Percentiles rank a stretch among this genome's conserved stretches.
Conservation (phyloP, 2,329 filamentous ascomycete species). For the Fusarium pseudoanthophilum region DNA sequence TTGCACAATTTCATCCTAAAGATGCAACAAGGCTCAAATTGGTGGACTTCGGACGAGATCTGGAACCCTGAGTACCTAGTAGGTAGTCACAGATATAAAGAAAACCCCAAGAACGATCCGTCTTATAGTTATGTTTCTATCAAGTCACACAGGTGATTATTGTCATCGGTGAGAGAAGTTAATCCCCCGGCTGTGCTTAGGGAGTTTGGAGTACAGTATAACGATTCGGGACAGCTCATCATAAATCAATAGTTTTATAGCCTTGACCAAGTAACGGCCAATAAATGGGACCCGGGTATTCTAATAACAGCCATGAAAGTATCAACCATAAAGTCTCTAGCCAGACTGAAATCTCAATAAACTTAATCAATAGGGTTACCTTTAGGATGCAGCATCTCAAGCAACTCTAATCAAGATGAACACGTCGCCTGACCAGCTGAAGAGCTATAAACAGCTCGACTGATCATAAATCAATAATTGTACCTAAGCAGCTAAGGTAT, state of each 20-base stretch:
- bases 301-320: too few relatives aligned
- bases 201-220: not conserved
- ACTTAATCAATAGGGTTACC: too few relatives aligned
- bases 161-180: not conserved
- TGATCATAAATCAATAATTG: not conserved
- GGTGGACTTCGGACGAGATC: constrained; percentile 72
- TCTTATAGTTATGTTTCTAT: not conserved
- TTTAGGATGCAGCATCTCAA: too few relatives aligned
- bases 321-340: too few relatives aligned
- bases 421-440: too few relatives aligned
- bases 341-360: too few relatives aligned
- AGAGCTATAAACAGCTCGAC: too few relatives aligned
- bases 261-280: too few relatives aligned
- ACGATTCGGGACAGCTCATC: not conserved
- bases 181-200: not conserved
- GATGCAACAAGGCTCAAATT: constrained; percentile 69
- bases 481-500: too few relatives aligned
- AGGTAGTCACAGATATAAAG: not conserved
- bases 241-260: not conserved
- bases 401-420: too few relatives aligned
- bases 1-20: constrained; percentile 72
- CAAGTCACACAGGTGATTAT: not conserved
- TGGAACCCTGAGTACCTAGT: constrained; percentile 60
- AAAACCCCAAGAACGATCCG: not conserved
- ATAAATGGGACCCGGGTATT: too few relatives aligned